Percentiles rank a stretch among this genome's conserved stretches.
phyloP scores from a whole-genome alignment of 805 yeast genomes.

The Candida sphagnicola region DNA sequence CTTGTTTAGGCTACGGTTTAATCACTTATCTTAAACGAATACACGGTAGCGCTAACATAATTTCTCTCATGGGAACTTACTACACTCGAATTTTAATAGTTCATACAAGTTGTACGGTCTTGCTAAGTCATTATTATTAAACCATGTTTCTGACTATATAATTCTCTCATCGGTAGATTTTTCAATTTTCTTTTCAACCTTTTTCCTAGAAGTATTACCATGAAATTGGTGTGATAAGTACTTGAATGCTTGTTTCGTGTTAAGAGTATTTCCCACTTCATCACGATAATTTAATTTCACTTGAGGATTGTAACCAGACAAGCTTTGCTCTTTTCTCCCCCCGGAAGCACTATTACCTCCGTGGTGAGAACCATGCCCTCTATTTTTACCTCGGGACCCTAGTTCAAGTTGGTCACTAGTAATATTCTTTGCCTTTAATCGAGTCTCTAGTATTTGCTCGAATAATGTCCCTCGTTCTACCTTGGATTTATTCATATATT shows the following conservation, averaged over 20 bases:
- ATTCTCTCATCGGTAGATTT: conserved; percentile 1
- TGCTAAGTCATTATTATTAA: too few relatives aligned
- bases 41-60: too few relatives aligned
- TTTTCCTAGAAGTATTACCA: conserved; percentile 36
- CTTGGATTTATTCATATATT: conserved; percentile 21
- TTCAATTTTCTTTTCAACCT: conserved; percentile 1
- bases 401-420: background rate
- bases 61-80: too few relatives aligned
- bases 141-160: too few relatives aligned
- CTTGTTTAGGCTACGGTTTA: too few relatives aligned
- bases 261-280: conserved; percentile 54
- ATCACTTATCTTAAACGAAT: too few relatives aligned
- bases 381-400: background rate
- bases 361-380: background rate
- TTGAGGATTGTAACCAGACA: conserved; percentile 39
- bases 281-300: conserved; percentile 60
- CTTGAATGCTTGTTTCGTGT: conserved; percentile 72
- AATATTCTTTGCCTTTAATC: conserved; percentile 24
- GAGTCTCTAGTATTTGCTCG: conserved; percentile 25
- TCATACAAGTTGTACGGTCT: too few relatives aligned
- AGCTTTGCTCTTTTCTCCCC: conserved; percentile 9
- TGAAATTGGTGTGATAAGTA: conserved; percentile 75
- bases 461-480: conserved; percentile 24
- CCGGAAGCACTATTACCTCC: conserved; percentile 5
- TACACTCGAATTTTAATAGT: too few relatives aligned